Conservation (phyloP, 177 flowering plant genomes). For the Vitis hybrid region DNA sequence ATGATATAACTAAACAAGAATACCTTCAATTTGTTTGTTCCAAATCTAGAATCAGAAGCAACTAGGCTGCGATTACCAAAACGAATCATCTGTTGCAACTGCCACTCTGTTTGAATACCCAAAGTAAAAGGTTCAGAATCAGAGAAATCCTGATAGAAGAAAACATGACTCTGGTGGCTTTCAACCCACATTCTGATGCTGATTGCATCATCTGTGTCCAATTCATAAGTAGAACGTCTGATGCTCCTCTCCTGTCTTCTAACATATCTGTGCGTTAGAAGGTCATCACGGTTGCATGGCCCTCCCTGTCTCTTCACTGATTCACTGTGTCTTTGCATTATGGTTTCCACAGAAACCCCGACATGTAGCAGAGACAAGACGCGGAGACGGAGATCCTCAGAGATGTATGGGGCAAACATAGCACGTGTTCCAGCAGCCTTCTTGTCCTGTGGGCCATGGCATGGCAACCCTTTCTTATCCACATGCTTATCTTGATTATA, state of each 20-base stretch:
- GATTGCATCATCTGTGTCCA: conserved; percentile 79
- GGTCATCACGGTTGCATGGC: conserved; percentile 87
- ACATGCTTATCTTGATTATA: conserved; percentile 91
- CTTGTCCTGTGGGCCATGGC: conserved; percentile 94
- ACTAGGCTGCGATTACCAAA: conserved; percentile 80
- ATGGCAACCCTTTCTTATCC: conserved; percentile 83
- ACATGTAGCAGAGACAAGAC: conserved; percentile 77
- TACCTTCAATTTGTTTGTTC: conserved; percentile 88
- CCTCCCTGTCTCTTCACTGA: conserved; percentile 89
- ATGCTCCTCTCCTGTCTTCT: conserved; percentile 87
- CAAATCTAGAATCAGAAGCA: conserved; percentile 84
- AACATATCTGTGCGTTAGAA: conserved; percentile 86
- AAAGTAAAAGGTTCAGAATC: conserved; percentile 71
- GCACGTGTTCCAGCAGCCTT: conserved; percentile 91
- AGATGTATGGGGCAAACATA: conserved; percentile 91
- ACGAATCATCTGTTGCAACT: conserved; percentile 94
- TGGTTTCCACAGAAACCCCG: conserved; percentile 93
- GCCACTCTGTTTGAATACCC: conserved; percentile 99
- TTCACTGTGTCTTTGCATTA: conserved; percentile 93
- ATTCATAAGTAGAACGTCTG: conserved; percentile 71
- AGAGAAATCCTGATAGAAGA: conserved; percentile 83
- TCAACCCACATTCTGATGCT: conserved; percentile 87
- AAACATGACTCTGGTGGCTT: conserved; percentile 64
- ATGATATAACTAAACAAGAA: conserved; percentile 14
- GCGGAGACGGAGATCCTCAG: conserved; percentile 92